These are phyloP conservation scores for Lojkania enalia DNA, from an alignment of 2,329 filamentous ascomycete genomes.

Conservation along the genomic window DNA sequence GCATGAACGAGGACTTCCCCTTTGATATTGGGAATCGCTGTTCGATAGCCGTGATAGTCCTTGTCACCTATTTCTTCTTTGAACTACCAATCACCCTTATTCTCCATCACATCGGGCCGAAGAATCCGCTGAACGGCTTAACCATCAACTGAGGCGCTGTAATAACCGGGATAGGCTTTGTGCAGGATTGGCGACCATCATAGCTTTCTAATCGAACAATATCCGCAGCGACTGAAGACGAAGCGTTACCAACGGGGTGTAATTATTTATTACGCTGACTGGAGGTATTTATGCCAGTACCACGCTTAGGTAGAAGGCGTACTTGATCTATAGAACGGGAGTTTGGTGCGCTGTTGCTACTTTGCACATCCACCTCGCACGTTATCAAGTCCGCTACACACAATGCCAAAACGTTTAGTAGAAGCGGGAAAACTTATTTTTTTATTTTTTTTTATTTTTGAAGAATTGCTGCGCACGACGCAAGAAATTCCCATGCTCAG, in stretches of 20 bases:
- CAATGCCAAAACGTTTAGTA: no score
- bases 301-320: conserved; percentile 38
- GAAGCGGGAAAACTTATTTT: no score
- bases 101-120: conserved; percentile 40
- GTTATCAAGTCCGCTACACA: no score
- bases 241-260: conserved; percentile 33
- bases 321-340: conserved; percentile 30
- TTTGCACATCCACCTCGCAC: no score
- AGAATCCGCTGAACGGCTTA: conserved; percentile 21
- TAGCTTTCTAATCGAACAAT: conserved; percentile 40
- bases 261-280: conserved; percentile 37
- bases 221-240: conserved; percentile 35
- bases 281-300: conserved; percentile 38
- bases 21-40: conserved; percentile 51
- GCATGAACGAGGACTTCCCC: conserved; percentile 51
- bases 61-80: conserved; percentile 56
- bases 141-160: conserved; percentile 24
- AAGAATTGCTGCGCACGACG: no score
- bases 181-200: conserved; percentile 34
- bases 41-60: conserved; percentile 53
- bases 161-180: conserved; percentile 36
- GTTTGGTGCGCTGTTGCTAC: conserved; percentile 31
- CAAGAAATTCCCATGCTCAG: no score
- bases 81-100: conserved; percentile 57
- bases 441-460: no score